Base-by-base conservation (phyloP, 371 early-diverging fungal species). In the Actinomucor elegans region DNA sequence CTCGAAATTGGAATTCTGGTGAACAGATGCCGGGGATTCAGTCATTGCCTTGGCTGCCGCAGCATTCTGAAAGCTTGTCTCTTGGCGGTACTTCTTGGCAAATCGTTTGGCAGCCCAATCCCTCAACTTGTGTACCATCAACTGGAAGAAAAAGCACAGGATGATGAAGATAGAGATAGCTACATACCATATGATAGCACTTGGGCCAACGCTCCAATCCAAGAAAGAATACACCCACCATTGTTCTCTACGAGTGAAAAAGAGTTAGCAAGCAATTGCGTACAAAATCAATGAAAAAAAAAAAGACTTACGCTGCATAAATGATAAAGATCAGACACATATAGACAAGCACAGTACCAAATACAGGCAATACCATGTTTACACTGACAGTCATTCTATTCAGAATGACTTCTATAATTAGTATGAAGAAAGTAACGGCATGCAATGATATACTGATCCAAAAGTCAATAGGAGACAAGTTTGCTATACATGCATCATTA, bases 211-310 rank as follows among this genome's bases (percentile, higher is more conserved):
- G 26, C 47, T 48, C 81, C 84, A 83, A 51, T 78, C 57, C 38
- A 83, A 46, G 48, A 83, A 83, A 0, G 79, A 64, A 60, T 83
- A 83, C 0, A 80, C 79, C 81, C 84, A 83, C 26, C 45, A 57
- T 1, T 62, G 36, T 18, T 64, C 59, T 3, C 76, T 76, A 41
- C 29, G 18, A 40, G 2, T 24, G 5, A 11, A 17, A 24, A 24
- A 41, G 23, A 68, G 6, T 28, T 71, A 73, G 55, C 64, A 66
- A 11, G 59, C 60, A 5, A 66, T 69, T 17, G 64, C 64, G 4
- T 53, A 44, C 65, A 0, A 63, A 48, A 1, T 78, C 80, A 21
- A 66, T 67, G 18, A 37, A 40, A 73, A 77, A 78, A 38, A 72
- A 2, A 6, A 41, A n/a, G 8, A 38, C 78, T 59, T 76, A 67